These are phyloP conservation scores for Neotropicomus parvogracilis DNA, from an alignment of 1,284 basidiomycete genomes.

Conservation along the genomic window DNA sequence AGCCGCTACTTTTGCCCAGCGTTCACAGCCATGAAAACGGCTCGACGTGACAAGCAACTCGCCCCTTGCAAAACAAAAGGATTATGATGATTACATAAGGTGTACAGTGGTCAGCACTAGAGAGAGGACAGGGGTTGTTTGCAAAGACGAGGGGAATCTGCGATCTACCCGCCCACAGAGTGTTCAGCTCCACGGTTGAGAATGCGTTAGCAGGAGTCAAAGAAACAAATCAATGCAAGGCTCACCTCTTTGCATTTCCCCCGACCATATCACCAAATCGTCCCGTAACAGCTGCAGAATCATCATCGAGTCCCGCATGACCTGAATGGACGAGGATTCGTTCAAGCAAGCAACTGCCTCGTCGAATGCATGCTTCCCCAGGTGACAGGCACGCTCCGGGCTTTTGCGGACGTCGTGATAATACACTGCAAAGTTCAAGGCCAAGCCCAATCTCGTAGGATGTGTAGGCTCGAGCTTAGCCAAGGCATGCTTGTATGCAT, in stretches of 20 bases:
- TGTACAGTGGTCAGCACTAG: conserved; percentile 1
- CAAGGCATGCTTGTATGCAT: conserved; percentile 63
- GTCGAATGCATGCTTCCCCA: conserved; percentile 75
- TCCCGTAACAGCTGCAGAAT: conserved; percentile 64
- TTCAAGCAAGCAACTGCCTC: conserved; percentile 55
- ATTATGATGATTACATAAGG: conserved; percentile 12
- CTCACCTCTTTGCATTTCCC: conserved; percentile 49
- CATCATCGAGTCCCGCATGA: conserved; percentile 59
- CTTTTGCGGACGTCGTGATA: conserved; percentile 94
- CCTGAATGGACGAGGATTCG: conserved; percentile 39
- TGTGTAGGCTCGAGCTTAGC: conserved; percentile 56
- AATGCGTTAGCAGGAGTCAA: conserved; percentile 13
- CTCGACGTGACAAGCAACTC: neutral
- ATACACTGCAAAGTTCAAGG: conserved; percentile 95
- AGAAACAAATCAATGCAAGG: conserved; percentile 5
- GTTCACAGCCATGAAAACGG: conserved; percentile 13
- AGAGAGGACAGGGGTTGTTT: neutral
- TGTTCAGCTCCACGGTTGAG: conserved; percentile 24
- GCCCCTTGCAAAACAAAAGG: neutral
- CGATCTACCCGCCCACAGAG: conserved; percentile 16
- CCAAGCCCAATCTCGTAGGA: conserved; percentile 80
- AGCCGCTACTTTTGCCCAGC: conserved; percentile 79
- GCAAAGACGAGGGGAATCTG: neutral
- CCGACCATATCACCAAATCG: conserved; percentile 62
- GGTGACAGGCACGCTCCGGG: conserved; percentile 88